Percentiles rank a stretch among this genome's conserved stretches.
These are phyloP conservation scores for Orbilia blumenaviensis DNA, from an alignment of 2,329 filamentous ascomycete genomes.

Conservation along the genomic window DNA sequence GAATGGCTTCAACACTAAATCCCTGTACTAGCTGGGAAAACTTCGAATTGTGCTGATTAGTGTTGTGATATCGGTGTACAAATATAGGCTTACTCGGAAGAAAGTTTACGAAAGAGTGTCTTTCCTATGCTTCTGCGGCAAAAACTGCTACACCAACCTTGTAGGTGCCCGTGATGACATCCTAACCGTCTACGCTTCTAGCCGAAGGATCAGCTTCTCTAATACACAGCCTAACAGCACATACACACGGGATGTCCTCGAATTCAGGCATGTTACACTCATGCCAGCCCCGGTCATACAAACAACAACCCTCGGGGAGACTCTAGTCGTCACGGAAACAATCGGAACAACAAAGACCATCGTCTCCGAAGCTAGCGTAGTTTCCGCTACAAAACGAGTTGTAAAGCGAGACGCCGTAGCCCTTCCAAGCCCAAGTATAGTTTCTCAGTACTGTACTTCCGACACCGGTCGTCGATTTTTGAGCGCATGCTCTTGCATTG, in stretches of 20 bases:
- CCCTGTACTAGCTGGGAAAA: no score
- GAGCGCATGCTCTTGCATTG: not conserved
- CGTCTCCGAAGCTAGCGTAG: not conserved
- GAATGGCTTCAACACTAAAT: no score
- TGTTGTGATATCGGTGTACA: not conserved
- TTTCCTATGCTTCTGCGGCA: not conserved
- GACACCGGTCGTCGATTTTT: not conserved
- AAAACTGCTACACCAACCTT: not conserved
- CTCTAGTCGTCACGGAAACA: not conserved
- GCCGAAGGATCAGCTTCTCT: no score
- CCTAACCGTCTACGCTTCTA: no score
- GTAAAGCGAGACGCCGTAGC: not conserved
- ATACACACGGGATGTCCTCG: not conserved
- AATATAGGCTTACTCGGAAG: not conserved
- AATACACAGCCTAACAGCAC: not conserved
- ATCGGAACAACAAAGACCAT: not conserved
- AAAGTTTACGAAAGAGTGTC: constrained; percentile 2
- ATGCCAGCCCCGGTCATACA: not conserved
- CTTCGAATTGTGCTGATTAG: no score
- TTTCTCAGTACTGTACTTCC: not conserved
- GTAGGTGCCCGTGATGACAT: no score
- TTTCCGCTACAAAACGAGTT: no score
- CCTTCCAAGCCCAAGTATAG: not conserved
- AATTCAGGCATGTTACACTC: not conserved
- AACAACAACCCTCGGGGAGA: not conserved